phyloP scores from a whole-genome alignment of 1,139 yeast species.

The Kodamaea sp. region DNA sequence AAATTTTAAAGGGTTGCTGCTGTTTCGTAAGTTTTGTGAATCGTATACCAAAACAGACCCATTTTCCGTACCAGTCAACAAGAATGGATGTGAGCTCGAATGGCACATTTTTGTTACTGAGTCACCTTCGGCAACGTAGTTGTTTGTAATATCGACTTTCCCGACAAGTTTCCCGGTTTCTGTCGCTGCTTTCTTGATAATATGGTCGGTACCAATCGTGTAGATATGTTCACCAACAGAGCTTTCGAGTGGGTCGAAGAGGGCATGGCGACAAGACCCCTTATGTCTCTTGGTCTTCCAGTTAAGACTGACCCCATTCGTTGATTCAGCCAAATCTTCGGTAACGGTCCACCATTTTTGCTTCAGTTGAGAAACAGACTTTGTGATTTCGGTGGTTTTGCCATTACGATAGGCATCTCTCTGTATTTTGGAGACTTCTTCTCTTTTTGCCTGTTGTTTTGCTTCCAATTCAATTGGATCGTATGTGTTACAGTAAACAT shows the following conservation, averaged over 20 bases:
- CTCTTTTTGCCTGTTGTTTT: constrained; percentile 21
- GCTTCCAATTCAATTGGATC: constrained; percentile 45
- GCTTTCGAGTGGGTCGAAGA: constrained; percentile 52
- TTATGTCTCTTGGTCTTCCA: constrained; percentile 94
- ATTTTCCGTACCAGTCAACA: constrained; percentile 76
- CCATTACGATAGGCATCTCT: constrained; percentile 28
- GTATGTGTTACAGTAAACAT: constrained; percentile 56
- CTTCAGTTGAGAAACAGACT: constrained; percentile 37
- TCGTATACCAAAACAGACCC: constrained; percentile 67
- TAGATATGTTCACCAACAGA: constrained; percentile 53
- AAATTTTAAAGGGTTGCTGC: constrained; percentile 28
- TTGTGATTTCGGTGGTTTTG: constrained; percentile 24
- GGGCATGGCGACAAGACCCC: constrained; percentile 76
- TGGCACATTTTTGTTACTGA: constrained; percentile 60
- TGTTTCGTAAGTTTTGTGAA: constrained; percentile 39
- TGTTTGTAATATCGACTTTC: constrained; percentile 37
- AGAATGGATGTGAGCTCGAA: constrained; percentile 59
- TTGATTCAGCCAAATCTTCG: constrained; percentile 30
- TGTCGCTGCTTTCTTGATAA: constrained; percentile 70
- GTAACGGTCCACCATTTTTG: constrained; percentile 50
- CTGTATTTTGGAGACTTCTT: constrained; percentile 18
- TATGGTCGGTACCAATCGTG: constrained; percentile 77
- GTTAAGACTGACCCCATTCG: constrained; percentile 32
- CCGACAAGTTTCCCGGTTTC: constrained; percentile 73
- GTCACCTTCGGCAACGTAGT: constrained; percentile 28